Evolutionary conservation across 106 monocot genomes (phyloP).

Genomic region (Allium sativum): DNA sequence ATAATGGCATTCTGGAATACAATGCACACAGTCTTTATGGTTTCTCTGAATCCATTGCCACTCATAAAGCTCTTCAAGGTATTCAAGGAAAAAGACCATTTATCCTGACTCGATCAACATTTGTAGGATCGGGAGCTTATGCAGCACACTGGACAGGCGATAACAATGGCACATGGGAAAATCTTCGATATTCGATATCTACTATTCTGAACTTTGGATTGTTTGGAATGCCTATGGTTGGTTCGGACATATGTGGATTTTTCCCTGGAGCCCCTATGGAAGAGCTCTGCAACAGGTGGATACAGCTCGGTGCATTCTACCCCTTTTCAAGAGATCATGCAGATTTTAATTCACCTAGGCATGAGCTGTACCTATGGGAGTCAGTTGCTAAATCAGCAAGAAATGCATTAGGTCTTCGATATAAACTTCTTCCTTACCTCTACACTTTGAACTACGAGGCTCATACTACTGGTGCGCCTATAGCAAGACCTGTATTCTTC

Average conservation of each 20-base stretch:
- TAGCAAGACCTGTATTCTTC: conserved; percentile 87
- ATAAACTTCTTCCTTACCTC: conserved; percentile 74
- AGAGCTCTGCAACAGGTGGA: conserved; percentile 98
- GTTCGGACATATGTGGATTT: conserved; percentile 92
- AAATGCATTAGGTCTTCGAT: conserved; percentile 79
- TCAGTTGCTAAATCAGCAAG: conserved; percentile 85
- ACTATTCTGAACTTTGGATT: conserved; percentile 91
- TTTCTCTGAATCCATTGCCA: conserved; percentile 70
- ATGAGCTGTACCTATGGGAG: conserved; percentile 86
- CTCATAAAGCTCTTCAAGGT: conserved; percentile 53
- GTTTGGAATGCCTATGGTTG: conserved; percentile 98
- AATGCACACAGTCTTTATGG: conserved; percentile 91
- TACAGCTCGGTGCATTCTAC: conserved; percentile 93
- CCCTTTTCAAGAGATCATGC: conserved; percentile 97
- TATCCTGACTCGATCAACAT: conserved; percentile 74
- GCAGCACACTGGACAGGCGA: conserved; percentile 98
- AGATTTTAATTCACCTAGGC: conserved; percentile 60
- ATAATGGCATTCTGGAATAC: conserved; percentile 76
- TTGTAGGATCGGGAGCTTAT: conserved; percentile 75
- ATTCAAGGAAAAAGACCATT: conserved; percentile 68
- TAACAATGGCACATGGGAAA: conserved; percentile 90
- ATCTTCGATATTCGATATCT: conserved; percentile 75
- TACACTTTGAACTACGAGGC: conserved; percentile 89
- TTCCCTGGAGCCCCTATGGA: conserved; percentile 45
- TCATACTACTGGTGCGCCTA: conserved; percentile 58